Base-by-base conservation (phyloP, 2,329 filamentous ascomycete species). In the Neobulgaria alba region DNA sequence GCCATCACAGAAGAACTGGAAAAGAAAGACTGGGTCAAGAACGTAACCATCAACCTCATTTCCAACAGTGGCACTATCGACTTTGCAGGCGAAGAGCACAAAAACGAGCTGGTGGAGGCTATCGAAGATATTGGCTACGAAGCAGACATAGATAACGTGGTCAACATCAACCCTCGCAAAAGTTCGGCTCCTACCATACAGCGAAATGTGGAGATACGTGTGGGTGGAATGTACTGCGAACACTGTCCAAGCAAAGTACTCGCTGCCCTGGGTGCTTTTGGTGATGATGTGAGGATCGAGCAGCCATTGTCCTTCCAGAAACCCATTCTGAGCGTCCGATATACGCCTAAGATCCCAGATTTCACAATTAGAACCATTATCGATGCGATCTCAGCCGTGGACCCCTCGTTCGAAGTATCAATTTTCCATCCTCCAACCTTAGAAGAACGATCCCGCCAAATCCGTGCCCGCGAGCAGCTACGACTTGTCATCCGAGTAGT, bases 401-500 rank as follows among this genome's bases (percentile, higher is more conserved):
- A 94, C 53, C 64, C 72, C 1, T 73, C 69, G 0, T 82, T 95
- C 46, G 66, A 65, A 18, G 75, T 81, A 1, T 77, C 73, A 2
- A 74, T 95, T 10, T 81, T 87, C 57, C 85, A 90, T 48, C 81
- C 85, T 0, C 85, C 84, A 0, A 88, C 82, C 0, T 72, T 95
- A 3, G 89, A 95, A 61, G 85, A 95, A 55, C 76, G 85, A 8
- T 85, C 87, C 3, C 77, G 75, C 48, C 67, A 70, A 29, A 85
- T 95, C 57, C 81, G 85, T 46, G 69, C 70, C 15, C 74, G 73
- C 43, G 85, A 94, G 54, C 77, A 82, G 53, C 72, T 67, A 17
- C 72, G 79, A 21, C 73, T 93, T 10, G 61, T 89, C 0, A 67
- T 74, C 44, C 79, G 89, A n/a, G 71, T 87, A 12, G 57, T 83